Evolutionary conservation across 306 rosid species (phyloP).

Genomic region (Vigna nakashimae): DNA sequence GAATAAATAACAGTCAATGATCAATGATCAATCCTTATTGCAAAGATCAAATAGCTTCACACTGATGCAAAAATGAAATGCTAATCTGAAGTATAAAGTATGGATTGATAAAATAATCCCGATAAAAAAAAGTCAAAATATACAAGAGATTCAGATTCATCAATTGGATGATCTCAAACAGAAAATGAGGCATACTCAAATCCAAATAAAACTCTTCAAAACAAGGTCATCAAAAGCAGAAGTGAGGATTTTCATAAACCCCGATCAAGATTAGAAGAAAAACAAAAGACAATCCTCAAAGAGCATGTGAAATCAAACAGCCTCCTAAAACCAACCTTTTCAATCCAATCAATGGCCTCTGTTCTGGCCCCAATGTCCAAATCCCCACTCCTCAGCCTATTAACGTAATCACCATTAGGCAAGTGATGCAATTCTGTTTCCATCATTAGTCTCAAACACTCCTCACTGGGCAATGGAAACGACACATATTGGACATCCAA

Average conservation of each 20-base stretch:
- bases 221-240: slow-evolving; percentile 28
- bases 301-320: slow-evolving; percentile 30
- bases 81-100: neutral
- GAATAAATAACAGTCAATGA: slow-evolving; percentile 4
- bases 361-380: slow-evolving; percentile 75
- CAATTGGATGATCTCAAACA: slow-evolving; percentile 24
- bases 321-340: slow-evolving; percentile 60
- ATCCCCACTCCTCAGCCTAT: slow-evolving; percentile 63
- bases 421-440: slow-evolving; percentile 67
- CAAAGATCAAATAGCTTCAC: neutral
- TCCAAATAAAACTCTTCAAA: slow-evolving; percentile 11
- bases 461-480: slow-evolving; percentile 68
- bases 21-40: slow-evolving; percentile 6
- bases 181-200: slow-evolving; percentile 15
- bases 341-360: slow-evolving; percentile 81
- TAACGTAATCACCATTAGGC: slow-evolving; percentile 65
- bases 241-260: neutral
- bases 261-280: slow-evolving; percentile 1
- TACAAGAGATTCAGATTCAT: slow-evolving; percentile 32
- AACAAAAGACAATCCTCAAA: neutral
- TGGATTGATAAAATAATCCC: slow-evolving; percentile 15
- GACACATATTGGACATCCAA: slow-evolving; percentile 43
- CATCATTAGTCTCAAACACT: slow-evolving; percentile 64
- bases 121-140: slow-evolving; percentile 6
- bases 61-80: slow-evolving; percentile 12